Evolutionary conservation across 345 rosid genomes (phyloP), one percentile per base, ranked within the genome.

Genomic region (Salix purpurea): DNA sequence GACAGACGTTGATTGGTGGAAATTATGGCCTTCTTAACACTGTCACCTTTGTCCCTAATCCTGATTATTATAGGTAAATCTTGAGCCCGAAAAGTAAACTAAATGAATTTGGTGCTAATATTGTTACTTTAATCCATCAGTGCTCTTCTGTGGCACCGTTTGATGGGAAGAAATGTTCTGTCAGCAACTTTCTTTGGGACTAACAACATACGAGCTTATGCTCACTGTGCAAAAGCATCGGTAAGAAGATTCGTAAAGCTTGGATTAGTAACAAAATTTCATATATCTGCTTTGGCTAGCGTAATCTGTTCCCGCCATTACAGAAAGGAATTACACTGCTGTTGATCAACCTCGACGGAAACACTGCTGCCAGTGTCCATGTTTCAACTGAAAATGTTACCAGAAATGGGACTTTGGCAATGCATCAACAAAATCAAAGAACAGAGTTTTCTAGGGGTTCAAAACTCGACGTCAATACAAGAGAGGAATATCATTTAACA

Each of bases 1-100:
- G 91, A 58, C 93, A 86, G 54, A 69, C 90, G 44, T 67, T 90
- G 77, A 79, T 88, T 6, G 90, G 94, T 10, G 91, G 94, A 66
- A 84, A 87, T 70, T 88, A 88, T 19, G 91, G 94, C 28, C 76
- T 86, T 14, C 91, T 90, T 36, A 70, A 87, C 77, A 83, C 87
- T 3, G 30, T 9, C 19, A 87, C 87, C 1, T 88, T 79, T 71
- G 77, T 48, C 13, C 94, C 91, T 37, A 86, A 87, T 78, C 91
- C 90, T 36, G 90, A 77, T 74, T 86, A 83, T 75, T 86, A 85
- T 71, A 83, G 91, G 88, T 83, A 70, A 69, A 62, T 19, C 13
- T 54, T 5, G 67, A 71, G 54, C 50, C 34, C 30, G 21, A 34
- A 21, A 18, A 18, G 58, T 52, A 16, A 11, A 30, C 15, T 30